phyloP scores from a whole-genome alignment of 2,329 filamentous ascomycete species.

The Magnaporthales sp. region DNA sequence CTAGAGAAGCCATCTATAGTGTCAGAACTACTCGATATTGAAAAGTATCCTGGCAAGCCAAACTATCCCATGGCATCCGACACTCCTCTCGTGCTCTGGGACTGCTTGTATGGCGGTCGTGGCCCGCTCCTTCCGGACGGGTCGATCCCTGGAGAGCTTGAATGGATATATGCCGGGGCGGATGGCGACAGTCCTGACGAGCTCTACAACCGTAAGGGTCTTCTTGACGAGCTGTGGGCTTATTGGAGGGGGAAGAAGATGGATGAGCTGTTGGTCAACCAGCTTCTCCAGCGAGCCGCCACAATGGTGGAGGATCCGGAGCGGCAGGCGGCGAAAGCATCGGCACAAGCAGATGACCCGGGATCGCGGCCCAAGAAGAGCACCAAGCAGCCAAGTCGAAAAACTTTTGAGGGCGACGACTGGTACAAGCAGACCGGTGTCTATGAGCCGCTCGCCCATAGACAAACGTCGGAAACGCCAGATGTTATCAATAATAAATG shows the following conservation, averaged over 20 bases:
- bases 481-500: slow-evolving; percentile 52
- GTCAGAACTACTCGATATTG: slow-evolving; percentile 63
- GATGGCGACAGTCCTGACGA: slow-evolving; percentile 34
- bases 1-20: slow-evolving; percentile 70
- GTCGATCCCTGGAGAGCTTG: slow-evolving; percentile 38
- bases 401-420: slow-evolving; percentile 48
- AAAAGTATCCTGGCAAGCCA: slow-evolving; percentile 65
- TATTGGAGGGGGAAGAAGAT: slow-evolving; percentile 80
- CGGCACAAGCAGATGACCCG: slow-evolving; percentile 22
- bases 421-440: slow-evolving; percentile 37
- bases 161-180: slow-evolving; percentile 76
- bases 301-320: slow-evolving; percentile 24
- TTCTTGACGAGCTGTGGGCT: slow-evolving; percentile 72
- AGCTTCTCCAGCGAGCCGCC: slow-evolving; percentile 57
- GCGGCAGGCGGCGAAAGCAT: slow-evolving; percentile 4
- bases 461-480: slow-evolving; percentile 36
- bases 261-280: slow-evolving; percentile 74
- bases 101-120: slow-evolving; percentile 70
- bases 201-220: slow-evolving; percentile 55
- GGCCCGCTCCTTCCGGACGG: slow-evolving; percentile 12
- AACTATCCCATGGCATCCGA: slow-evolving; percentile 88
- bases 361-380: slow-evolving; percentile 29
- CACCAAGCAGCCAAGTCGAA: slow-evolving; percentile 16
- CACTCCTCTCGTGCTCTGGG: slow-evolving; percentile 86
- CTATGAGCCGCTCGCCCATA: slow-evolving; percentile 48